Conservation (phyloP, 169 alveolate species). For the Plasmodium inui region DNA sequence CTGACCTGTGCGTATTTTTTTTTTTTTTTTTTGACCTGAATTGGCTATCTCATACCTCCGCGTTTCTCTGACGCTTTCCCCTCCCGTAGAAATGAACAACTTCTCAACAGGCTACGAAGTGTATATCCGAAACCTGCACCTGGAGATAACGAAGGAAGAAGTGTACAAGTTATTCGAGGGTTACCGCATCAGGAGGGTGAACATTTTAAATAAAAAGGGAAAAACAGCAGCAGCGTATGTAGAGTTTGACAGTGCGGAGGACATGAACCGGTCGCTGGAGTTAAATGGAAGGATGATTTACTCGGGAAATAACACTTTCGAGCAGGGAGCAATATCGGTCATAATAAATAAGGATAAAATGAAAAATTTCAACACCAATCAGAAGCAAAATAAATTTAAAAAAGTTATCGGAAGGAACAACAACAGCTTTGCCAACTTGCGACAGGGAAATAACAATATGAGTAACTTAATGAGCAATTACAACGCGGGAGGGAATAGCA, state of each 20-base stretch:
- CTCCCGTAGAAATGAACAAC: slow-evolving; percentile 38
- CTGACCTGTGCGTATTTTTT: neutral
- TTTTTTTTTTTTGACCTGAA: neutral
- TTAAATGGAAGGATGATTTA: slow-evolving; percentile 55
- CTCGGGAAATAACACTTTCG: slow-evolving; percentile 60
- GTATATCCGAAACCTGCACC: slow-evolving; percentile 38
- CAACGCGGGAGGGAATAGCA: neutral
- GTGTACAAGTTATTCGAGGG: slow-evolving; percentile 57
- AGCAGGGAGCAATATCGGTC: slow-evolving; percentile 65
- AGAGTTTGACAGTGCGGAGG: slow-evolving; percentile 64
- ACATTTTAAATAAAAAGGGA: slow-evolving; percentile 48
- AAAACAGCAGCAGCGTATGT: slow-evolving; percentile 71
- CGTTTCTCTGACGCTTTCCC: neutral
- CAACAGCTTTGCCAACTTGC: slow-evolving; percentile 17
- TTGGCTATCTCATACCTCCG: neutral
- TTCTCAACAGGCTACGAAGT: slow-evolving; percentile 42
- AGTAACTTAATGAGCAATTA: slow-evolving; percentile 7
- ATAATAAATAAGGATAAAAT: slow-evolving; percentile 62
- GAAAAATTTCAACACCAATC: slow-evolving; percentile 46
- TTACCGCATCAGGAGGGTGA: slow-evolving; percentile 62
- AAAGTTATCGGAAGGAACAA: slow-evolving; percentile 35
- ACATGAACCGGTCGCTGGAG: slow-evolving; percentile 71
- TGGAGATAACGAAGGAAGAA: slow-evolving; percentile 61
- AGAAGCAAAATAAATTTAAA: slow-evolving; percentile 55
- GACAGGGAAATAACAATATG: slow-evolving; percentile 48